Percentiles rank a stretch among this genome's conserved stretches.
Conservation (phyloP, 306 rosid genomes). For the Cucumis hystrix region DNA sequence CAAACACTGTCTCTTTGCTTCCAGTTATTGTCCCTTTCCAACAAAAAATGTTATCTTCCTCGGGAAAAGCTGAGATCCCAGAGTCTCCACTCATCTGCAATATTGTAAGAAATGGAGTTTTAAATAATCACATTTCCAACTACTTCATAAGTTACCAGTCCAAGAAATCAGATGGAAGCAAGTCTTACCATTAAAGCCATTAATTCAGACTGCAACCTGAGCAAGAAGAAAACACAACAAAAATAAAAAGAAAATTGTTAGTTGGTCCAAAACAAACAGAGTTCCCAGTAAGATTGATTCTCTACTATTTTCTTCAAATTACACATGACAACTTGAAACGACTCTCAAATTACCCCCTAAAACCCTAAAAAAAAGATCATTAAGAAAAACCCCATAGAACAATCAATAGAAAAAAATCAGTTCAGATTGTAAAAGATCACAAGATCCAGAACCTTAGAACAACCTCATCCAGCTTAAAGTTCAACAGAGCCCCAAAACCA, state of each 20-base stretch:
- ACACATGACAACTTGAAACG: background rate
- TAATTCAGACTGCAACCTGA: constrained; percentile 90
- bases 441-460: background rate
- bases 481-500: background rate
- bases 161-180: background rate
- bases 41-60: constrained; percentile 82
- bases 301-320: background rate
- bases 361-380: background rate
- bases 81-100: constrained; percentile 85
- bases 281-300: background rate
- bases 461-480: background rate
- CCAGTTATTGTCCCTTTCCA: constrained; percentile 96
- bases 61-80: constrained; percentile 89
- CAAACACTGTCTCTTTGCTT: constrained; percentile 85
- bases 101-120: background rate
- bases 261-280: background rate
- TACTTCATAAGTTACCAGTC: background rate
- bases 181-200: constrained; percentile 90
- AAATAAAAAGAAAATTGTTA: background rate
- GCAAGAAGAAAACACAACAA: background rate
- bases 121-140: background rate
- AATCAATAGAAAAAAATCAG: background rate
- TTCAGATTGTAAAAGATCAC: background rate
- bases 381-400: background rate
- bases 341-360: background rate